phyloP scores from a whole-genome alignment of 2,329 filamentous ascomycete genomes.

The Colletotrichum zoysiae region DNA sequence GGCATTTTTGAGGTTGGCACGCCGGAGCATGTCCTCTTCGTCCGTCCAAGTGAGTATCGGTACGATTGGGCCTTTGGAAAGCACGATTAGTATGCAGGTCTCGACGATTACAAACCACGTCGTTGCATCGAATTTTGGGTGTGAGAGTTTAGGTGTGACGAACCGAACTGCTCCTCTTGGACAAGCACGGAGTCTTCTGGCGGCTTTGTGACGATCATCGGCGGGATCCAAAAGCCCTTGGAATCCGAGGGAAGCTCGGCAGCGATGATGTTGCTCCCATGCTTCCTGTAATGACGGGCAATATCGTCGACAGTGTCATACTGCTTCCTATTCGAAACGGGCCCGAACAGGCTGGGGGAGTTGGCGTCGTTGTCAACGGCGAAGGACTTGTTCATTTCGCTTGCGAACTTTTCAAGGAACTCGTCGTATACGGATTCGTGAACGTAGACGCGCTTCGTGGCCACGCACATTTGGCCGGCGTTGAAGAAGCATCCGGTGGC shows the following conservation, averaged over 20 bases:
- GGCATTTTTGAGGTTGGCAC: constrained; percentile 65
- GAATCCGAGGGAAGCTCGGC: constrained; percentile 40
- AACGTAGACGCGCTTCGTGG: constrained; percentile 70
- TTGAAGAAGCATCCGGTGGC: constrained; percentile 64
- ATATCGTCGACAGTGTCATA: constrained; percentile 68
- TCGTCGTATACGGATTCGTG: constrained; percentile 70
- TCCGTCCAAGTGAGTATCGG: constrained; percentile 71
- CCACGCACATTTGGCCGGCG: constrained; percentile 67
- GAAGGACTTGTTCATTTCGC: constrained; percentile 5
- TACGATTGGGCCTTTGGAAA: constrained; percentile 66
- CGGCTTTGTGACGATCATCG: constrained; percentile 71
- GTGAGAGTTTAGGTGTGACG: not conserved
- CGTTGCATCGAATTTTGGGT: not conserved
- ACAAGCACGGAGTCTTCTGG: constrained; percentile 68
- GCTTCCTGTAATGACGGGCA: constrained; percentile 48
- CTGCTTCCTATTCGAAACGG: constrained; percentile 74
- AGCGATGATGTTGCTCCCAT: constrained; percentile 53
- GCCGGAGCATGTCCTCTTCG: constrained; percentile 69
- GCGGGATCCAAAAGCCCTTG: constrained; percentile 67
- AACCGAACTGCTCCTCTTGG: constrained; percentile 62
- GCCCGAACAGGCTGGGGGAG: constrained; percentile 58
- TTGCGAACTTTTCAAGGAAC: constrained; percentile 59
- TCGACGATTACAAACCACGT: not conserved
- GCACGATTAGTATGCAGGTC: not conserved
- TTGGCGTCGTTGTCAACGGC: constrained; percentile 6